Evolutionary conservation across 495 filamentous ascomycete species (phyloP), one percentile per base, ranked within the genome.

Genomic region (Aspergillus panamensis): DNA sequence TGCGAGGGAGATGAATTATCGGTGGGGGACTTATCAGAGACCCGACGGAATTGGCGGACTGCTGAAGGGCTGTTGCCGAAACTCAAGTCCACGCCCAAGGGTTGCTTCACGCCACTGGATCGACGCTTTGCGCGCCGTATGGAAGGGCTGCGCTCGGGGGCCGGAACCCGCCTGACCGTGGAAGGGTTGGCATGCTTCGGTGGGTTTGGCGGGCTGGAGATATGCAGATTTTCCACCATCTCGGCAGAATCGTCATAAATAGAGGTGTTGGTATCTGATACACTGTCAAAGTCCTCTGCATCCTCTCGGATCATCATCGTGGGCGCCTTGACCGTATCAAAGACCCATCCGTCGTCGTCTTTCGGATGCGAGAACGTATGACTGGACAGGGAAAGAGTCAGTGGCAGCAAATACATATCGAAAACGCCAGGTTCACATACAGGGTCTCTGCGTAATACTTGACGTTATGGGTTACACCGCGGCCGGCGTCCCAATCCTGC

Each of bases 321-420:
- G 16, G 80, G 71, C 21, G 83, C 87, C 68, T 89, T 93, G 62
- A 99, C 84, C 0, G 94, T 99, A 64, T 97, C 94, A 66, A 99
- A 99, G n/a, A 97, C 87, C 94, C 94, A 99, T 51, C 90, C 90
- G 62, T 96, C 92, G 16, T 87, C 79, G 17, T 92, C 87, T 17
- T 82, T 78, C n/a, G 67, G 62, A 1, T 63, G 66, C 78, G 80
- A 51, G 79, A 84, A 66, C n/a, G 85, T 87, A 62, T 87, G 85
- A 48, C 76, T 80, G 55, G 13, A 30, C 50, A 25, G 39, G 9
- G 20, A 42, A 33, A 39, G n/a, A 17, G 63, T 73, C 48, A 69
- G 66, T 37, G 6, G 6, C 5, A n/a, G 30, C n/a, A 25, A 44
- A 42, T 35, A 6, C 3, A 3, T 10, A 51, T 16, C 19, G 8